A percentile compares a stretch with the other conserved stretches of the same genome.
Evolutionary conservation across 1,284 basidiomycete genomes (phyloP).

Genomic region (Ganoderma lingzhi): DNA sequence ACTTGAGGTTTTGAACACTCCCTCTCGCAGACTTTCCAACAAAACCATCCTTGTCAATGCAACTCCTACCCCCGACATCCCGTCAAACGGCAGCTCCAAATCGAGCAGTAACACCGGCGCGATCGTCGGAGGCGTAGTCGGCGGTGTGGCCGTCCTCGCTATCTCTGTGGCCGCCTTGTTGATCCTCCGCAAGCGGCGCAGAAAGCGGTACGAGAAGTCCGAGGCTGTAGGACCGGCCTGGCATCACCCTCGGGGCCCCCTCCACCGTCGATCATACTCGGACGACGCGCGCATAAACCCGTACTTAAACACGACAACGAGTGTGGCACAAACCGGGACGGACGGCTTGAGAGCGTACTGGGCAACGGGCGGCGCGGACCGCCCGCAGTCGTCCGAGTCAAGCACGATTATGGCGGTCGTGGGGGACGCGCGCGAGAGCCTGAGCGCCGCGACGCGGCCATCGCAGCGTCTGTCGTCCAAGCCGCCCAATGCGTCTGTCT

Average conservation of each 20-base stretch:
- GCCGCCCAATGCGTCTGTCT: constrained; percentile 25
- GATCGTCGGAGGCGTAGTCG: constrained; percentile 32
- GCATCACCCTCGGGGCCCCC: constrained; percentile 19
- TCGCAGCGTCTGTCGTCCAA: constrained; percentile 21
- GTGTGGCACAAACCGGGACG: neutral
- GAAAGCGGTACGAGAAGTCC: neutral
- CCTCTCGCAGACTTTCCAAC: constrained; percentile 27
- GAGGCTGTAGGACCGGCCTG: constrained; percentile 9
- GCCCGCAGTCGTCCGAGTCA: neutral
- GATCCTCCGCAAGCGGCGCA: constrained; percentile 17
- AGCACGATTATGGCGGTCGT: neutral
- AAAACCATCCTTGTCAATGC: constrained; percentile 22
- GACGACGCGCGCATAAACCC: neutral
- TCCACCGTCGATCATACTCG: constrained; percentile 18
- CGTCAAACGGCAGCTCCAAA: no score
- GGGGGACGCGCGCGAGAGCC: neutral
- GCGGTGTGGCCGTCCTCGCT: constrained; percentile 23
- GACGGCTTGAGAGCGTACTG: neutral
- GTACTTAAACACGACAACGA: neutral
- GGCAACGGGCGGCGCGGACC: neutral
- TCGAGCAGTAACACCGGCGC: constrained; percentile 14
- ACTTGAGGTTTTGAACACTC: neutral
- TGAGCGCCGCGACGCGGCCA: no score
- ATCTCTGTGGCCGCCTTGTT: constrained; percentile 20
- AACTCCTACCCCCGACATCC: neutral